Evolutionary conservation across 306 rosid genomes (phyloP).

Genomic region (Hylodesmum podocarpum): DNA sequence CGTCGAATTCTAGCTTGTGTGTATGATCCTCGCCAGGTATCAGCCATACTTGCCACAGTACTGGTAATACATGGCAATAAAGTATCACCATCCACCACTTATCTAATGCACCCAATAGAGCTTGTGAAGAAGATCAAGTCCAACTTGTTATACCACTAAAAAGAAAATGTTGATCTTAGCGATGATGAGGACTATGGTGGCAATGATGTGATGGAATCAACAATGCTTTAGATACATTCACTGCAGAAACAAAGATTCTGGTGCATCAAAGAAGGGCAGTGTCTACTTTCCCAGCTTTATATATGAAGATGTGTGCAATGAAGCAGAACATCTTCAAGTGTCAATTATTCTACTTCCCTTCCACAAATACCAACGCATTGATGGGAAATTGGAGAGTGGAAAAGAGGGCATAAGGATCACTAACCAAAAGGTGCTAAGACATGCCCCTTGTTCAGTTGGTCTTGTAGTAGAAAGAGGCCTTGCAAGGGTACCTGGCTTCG

Average conservation of each 20-base stretch:
- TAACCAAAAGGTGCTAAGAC: slow-evolving; percentile 86
- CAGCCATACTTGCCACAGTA: slow-evolving; percentile 53
- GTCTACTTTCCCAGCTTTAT: slow-evolving; percentile 49
- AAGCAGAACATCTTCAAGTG: slow-evolving; percentile 69
- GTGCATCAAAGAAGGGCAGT: slow-evolving; percentile 59
- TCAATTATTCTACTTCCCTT: slow-evolving; percentile 69
- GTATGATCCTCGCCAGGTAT: slow-evolving; percentile 74
- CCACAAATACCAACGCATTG: slow-evolving; percentile 86
- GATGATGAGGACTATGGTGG: slow-evolving; percentile 90
- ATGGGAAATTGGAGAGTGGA: slow-evolving; percentile 85
- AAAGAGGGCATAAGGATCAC: slow-evolving; percentile 77
- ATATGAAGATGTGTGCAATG: slow-evolving; percentile 82
- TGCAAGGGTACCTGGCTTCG: slow-evolving; percentile 52
- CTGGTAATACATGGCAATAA: slow-evolving; percentile 55
- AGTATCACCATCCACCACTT: slow-evolving; percentile 49
- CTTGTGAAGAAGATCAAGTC: slow-evolving; percentile 58
- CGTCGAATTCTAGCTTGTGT: slow-evolving; percentile 68
- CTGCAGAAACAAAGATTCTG: slow-evolving; percentile 52
- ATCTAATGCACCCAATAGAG: slow-evolving; percentile 73
- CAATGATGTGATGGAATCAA: slow-evolving; percentile 76
- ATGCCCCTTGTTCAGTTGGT: slow-evolving; percentile 82
- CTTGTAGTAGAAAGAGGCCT: slow-evolving; percentile 61
- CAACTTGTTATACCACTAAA: slow-evolving; percentile 71
- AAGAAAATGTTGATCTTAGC: slow-evolving; percentile 60
- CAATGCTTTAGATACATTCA: slow-evolving; percentile 66